Evolutionary conservation across 78 protist genomes (phyloP).

Genomic region (Bigelowiella natans): DNA sequence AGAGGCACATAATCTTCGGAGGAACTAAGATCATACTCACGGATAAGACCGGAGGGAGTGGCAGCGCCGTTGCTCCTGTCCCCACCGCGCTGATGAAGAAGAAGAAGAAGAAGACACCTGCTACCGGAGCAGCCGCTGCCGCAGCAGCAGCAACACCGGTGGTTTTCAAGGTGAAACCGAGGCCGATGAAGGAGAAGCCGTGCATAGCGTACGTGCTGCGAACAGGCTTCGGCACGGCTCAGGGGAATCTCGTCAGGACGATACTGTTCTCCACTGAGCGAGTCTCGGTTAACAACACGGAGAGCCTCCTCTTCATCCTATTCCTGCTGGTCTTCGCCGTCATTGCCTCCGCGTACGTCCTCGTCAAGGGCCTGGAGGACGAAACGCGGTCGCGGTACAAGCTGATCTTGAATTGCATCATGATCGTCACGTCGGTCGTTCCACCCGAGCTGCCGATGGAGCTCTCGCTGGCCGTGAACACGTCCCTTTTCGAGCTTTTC

Average conservation of each 20-base stretch:
- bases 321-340: conserved; percentile 79
- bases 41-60: no score
- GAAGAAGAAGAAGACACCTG: no score
- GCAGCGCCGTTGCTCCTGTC: no score
- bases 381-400: conserved; percentile 34
- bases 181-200: background rate
- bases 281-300: conserved; percentile 31
- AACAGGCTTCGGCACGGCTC: conserved; percentile 76
- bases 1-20: no score
- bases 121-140: no score
- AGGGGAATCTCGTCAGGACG: conserved; percentile 85
- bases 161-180: background rate
- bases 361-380: conserved; percentile 1
- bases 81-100: no score
- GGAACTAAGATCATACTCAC: no score
- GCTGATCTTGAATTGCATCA: conserved; percentile 71
- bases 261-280: conserved; percentile 70
- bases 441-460: conserved; percentile 99
- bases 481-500: conserved; percentile 19
- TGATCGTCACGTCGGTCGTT: conserved; percentile 66
- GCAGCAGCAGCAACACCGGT: no score
- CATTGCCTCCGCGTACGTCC: conserved; percentile 18
- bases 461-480: conserved; percentile 13
- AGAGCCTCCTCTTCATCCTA: conserved; percentile 65
- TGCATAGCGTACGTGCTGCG: background rate